phyloP scores from a whole-genome alignment of 495 filamentous ascomycete species.

The Penicillium silybi region DNA sequence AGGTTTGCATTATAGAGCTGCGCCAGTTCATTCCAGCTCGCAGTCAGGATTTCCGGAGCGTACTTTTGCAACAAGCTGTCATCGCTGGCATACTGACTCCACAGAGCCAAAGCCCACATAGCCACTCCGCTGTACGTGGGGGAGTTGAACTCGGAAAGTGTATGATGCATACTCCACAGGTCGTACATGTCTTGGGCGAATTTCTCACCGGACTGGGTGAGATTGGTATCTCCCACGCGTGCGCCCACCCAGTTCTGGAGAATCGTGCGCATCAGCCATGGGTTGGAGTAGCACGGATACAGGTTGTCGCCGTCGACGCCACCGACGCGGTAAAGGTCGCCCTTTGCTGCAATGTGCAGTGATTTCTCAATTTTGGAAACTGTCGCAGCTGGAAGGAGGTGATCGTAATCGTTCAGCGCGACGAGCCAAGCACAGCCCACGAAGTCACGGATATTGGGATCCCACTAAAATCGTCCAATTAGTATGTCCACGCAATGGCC shows the following conservation, averaged over 20 bases:
- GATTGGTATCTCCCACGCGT: conserved; percentile 32
- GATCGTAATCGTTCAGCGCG: conserved; percentile 34
- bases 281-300: conserved; percentile 41
- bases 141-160: conserved; percentile 41
- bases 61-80: conserved; percentile 28
- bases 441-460: conserved; percentile 43
- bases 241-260: conserved; percentile 33
- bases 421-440: conserved; percentile 39
- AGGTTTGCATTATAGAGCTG: conserved; percentile 35
- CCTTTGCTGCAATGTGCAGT: conserved; percentile 32
- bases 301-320: conserved; percentile 42
- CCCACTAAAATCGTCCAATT: conserved; percentile 25
- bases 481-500: background rate
- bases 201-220: conserved; percentile 32
- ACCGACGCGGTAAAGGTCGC: conserved; percentile 40
- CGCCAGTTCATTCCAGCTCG: conserved; percentile 30
- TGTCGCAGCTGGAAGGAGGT: conserved; percentile 25
- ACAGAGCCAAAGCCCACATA: conserved; percentile 38
- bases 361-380: conserved; percentile 27
- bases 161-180: conserved; percentile 32
- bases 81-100: conserved; percentile 30
- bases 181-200: conserved; percentile 33
- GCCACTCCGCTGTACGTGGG: conserved; percentile 43
- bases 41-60: conserved; percentile 22
- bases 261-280: conserved; percentile 42